Conservation (phyloP, 257 asterid species). For the Solanum pimpinellifolium region DNA sequence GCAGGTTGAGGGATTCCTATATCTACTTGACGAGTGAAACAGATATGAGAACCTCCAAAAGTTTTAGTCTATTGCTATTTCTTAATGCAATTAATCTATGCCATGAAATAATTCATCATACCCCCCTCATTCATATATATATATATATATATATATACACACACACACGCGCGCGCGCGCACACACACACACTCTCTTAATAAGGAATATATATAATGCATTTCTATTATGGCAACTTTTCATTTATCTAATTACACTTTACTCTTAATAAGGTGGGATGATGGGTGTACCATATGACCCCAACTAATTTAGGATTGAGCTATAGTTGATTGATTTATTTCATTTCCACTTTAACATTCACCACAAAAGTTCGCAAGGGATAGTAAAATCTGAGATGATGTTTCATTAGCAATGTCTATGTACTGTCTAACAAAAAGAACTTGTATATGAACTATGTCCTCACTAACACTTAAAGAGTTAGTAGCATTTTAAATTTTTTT, state of each 20-base stretch:
- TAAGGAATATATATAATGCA: background rate
- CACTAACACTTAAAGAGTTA: background rate
- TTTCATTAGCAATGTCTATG: background rate
- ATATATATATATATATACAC: too few species aligned
- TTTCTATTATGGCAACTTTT: background rate
- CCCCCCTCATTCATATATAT: background rate
- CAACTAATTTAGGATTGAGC: background rate
- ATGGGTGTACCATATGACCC: background rate
- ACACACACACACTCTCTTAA: background rate
- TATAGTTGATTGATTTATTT: background rate
- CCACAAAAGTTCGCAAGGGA: background rate
- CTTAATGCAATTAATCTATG: background rate
- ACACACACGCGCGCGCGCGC: accelerated
- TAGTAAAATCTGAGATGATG: background rate
- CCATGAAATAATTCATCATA: background rate
- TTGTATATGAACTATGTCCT: background rate
- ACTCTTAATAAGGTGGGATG: background rate
- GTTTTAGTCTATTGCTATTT: background rate
- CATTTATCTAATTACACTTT: background rate
- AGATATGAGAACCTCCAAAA: background rate
- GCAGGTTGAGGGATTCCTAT: background rate
- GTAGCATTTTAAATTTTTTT: constrained; percentile 1
- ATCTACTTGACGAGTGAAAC: background rate
- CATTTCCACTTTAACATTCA: background rate
- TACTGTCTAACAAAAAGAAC: background rate